Evolutionary conservation across 345 rosid species (phyloP).

Genomic region (Stellera chamaejasme): DNA sequence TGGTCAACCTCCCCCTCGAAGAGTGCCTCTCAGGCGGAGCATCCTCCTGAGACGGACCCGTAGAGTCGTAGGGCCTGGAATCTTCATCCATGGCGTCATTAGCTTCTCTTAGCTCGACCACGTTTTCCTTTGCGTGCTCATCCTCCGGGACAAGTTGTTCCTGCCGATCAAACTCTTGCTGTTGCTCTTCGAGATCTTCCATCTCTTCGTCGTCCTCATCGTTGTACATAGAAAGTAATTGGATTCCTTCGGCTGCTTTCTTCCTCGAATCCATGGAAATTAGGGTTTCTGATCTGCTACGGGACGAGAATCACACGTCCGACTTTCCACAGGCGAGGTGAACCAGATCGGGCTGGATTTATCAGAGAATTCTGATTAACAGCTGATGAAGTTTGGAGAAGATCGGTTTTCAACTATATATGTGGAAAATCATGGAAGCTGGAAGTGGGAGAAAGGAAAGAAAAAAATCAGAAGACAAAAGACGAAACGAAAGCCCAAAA

Average conservation of each 20-base stretch:
- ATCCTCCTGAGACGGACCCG: conserved; percentile 19
- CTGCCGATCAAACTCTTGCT: neutral
- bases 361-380: too few relatives aligned
- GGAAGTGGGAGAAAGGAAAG: too few relatives aligned
- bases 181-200: conserved; percentile 46
- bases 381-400: too few relatives aligned
- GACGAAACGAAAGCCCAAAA: too few relatives aligned
- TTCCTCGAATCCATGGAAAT: conserved; percentile 54
- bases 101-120: conserved; percentile 22
- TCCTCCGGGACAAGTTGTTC: conserved; percentile 7
- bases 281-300: neutral
- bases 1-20: conserved; percentile 29
- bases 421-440: too few relatives aligned
- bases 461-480: too few relatives aligned
- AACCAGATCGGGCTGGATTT: too few relatives aligned
- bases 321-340: too few relatives aligned
- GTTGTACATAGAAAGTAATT: conserved; percentile 68
- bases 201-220: conserved; percentile 90
- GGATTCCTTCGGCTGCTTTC: conserved; percentile 77
- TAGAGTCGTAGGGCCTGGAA: conserved; percentile 18
- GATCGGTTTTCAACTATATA: too few relatives aligned
- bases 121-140: conserved; percentile 21
- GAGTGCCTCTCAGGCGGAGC: conserved; percentile 17
- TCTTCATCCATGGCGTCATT: conserved; percentile 29
- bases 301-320: neutral